These are phyloP conservation scores for Balamuthia mandrillaris DNA, from an alignment of 208 protist species.

Conservation along the genomic window DNA sequence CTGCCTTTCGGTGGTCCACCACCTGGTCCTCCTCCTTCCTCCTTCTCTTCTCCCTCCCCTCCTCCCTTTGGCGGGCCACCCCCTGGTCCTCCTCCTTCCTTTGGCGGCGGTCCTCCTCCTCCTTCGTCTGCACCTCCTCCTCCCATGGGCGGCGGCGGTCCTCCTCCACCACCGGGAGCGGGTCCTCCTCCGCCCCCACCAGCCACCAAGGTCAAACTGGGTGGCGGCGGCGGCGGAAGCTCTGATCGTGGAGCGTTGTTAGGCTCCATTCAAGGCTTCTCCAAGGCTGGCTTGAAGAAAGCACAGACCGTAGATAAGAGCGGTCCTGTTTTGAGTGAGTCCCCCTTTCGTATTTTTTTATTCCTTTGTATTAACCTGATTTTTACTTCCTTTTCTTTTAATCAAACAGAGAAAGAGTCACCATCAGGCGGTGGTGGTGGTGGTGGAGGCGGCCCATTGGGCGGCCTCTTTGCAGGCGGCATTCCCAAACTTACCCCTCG, in stretches of 20 bases:
- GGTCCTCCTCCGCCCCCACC: background rate
- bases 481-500: background rate
- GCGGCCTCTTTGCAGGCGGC: conserved; percentile 20
- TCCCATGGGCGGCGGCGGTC: background rate
- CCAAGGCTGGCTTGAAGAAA: background rate
- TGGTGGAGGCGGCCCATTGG: background rate
- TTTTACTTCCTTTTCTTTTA: no score
- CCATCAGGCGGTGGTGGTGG: background rate
- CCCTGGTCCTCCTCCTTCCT: no score
- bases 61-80: no score
- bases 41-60: no score
- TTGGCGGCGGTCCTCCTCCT: background rate
- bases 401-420: background rate
- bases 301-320: conserved; percentile 1
- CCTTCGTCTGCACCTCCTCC: background rate
- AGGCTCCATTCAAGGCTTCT: background rate
- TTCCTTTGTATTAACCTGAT: background rate
- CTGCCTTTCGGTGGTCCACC: no score
- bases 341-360: background rate
- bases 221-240: no score
- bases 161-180: background rate
- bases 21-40: no score
- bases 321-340: background rate
- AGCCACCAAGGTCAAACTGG: no score
- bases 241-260: background rate